Percentiles rank a stretch among this genome's conserved stretches.
Evolutionary conservation across 805 yeast genomes (phyloP).

Genomic region (Wickerhamiella siamensis): DNA sequence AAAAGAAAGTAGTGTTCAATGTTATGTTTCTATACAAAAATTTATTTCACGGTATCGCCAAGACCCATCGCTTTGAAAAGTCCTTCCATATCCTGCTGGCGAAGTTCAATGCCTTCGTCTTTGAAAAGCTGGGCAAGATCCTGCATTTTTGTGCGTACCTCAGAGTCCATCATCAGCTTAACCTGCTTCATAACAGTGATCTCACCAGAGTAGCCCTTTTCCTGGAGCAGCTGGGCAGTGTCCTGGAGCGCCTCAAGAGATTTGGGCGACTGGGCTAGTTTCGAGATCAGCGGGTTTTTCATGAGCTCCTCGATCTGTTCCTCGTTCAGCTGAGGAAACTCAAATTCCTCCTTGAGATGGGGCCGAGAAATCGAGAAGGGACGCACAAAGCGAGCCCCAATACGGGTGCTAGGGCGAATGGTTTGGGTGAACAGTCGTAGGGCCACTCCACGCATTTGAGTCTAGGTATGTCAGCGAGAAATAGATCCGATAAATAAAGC

Average conservation of each 20-base stretch:
- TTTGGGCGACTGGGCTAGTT: constrained; percentile 15
- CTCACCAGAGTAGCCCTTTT: constrained; percentile 17
- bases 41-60: background rate
- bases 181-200: constrained; percentile 16
- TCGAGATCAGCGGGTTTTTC: constrained; percentile 11
- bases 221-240: constrained; percentile 12
- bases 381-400: background rate
- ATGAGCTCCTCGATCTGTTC: constrained; percentile 9
- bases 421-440: background rate
- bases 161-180: constrained; percentile 20
- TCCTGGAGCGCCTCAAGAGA: constrained; percentile 15
- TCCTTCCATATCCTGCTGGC: constrained; percentile 12
- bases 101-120: constrained; percentile 14
- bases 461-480: background rate
- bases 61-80: constrained; percentile 10
- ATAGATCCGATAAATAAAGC: background rate
- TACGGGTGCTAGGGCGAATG: background rate
- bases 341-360: background rate
- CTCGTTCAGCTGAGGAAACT: constrained; percentile 9
- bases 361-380: background rate
- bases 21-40: background rate
- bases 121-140: constrained; percentile 14
- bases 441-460: background rate
- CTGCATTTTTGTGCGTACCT: constrained; percentile 17
- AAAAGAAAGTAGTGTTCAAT: background rate